phyloP scores from a whole-genome alignment of 164 flowering plant genomes.

The Paratinospora sagittata region DNA sequence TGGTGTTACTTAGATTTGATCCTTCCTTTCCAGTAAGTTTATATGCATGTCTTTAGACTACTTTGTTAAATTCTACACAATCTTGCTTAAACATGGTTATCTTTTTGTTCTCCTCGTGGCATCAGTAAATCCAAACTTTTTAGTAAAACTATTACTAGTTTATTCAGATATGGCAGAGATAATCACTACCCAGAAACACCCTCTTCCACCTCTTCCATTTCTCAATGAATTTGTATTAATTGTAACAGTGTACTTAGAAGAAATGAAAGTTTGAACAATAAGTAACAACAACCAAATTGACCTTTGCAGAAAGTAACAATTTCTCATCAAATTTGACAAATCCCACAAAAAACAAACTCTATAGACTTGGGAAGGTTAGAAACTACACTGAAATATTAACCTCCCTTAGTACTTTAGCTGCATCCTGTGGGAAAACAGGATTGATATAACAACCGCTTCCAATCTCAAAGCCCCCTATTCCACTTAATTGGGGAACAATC shows the following conservation, averaged over 20 bases:
- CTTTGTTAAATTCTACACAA: no score
- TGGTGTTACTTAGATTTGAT: no score
- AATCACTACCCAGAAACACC: no score
- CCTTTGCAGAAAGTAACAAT: no score
- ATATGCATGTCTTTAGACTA: not conserved
- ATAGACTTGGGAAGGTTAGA: not conserved
- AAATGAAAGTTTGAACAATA: no score
- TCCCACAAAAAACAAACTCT: not conserved
- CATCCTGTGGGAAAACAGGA: constrained; percentile 94
- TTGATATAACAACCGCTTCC: constrained; percentile 90
- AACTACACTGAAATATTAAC: constrained; percentile 28
- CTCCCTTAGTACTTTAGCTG: constrained; percentile 71
- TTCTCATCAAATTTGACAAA: not conserved
- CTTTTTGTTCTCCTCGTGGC: no score
- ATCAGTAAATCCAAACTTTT: not conserved
- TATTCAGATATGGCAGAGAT: no score
- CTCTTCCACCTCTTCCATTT: no score
- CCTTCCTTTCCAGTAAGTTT: not conserved
- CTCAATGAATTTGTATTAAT: not conserved
- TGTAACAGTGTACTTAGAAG: no score
- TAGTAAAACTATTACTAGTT: no score
- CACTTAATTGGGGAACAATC: constrained; percentile 72
- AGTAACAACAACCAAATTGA: no score
- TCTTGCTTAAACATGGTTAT: no score
- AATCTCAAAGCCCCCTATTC: constrained; percentile 75